Evolutionary conservation across 192 early-diverging fungal species (phyloP), one percentile per base, ranked within the genome.

Genomic region (Thamnidium elegans): DNA sequence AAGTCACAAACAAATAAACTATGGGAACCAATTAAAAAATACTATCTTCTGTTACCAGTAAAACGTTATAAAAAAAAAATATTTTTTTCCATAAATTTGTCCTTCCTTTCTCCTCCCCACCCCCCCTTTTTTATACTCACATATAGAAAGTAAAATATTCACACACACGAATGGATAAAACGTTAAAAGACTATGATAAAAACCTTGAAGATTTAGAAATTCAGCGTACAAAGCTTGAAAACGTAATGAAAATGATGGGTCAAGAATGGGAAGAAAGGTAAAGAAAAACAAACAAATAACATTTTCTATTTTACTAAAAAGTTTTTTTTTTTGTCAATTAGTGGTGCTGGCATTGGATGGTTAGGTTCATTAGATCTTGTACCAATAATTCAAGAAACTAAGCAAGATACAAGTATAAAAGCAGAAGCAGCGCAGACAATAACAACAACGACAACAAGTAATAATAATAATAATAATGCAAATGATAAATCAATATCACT

Each of bases 251-350:
- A 19, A 63, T 39, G 9, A 75, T 75, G 74, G 68, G 65, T 1
- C 45, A 75, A 64, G 74, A 75, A 53, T 75, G 74, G 74, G 69
- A 65, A 52, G 55, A 65, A 70, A 75, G 74, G 74, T 75, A 67
- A 65, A 32, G 1, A 10, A n/a, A 48, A 26, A 9, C 36, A 15
- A 13, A 50, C 1, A 55, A 43, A 56, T 30, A 10, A 20, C 9
- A 36, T 61, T n/a, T n/a, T n/a, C n/a, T n/a, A 2, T 61, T 61
- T 42, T 30, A 44, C 50, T 23, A 52, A 39, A 31, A n/a, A 32
- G 10, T 8, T 51, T 10, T 44, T 19, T 43, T 15, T 43, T 51
- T 46, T 20, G 1, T 46, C 7, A 21, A 44, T n/a, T 36, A 75
- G 74, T 64, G 74, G 74, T 14, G 63, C 74, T 15, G 74, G 74